Percentiles rank a stretch among this genome's conserved stretches.
These are phyloP conservation scores for Scytalidium lignicola DNA, from an alignment of 2,329 filamentous ascomycete species.

Conservation along the genomic window DNA sequence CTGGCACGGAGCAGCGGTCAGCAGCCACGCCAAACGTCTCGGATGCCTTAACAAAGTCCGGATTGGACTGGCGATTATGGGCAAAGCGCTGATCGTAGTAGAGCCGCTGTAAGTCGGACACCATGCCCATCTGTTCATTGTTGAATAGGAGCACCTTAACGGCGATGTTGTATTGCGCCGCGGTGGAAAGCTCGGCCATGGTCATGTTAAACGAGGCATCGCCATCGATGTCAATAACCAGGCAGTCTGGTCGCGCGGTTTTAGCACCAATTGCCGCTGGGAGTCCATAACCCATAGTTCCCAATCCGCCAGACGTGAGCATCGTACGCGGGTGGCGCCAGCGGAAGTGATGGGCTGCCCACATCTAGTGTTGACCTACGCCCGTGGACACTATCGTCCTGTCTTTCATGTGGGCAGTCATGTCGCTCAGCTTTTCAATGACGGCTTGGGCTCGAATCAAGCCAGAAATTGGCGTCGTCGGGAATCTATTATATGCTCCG, in stretches of 20 bases:
- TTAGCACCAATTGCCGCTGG: constrained; percentile 2
- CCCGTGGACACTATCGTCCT: background rate
- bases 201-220: constrained; percentile 2
- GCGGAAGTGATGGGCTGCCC: constrained; percentile 2
- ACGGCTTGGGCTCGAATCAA: background rate
- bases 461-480: background rate
- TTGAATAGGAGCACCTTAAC: constrained; percentile 1
- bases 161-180: background rate
- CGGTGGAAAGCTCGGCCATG: background rate
- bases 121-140: constrained; percentile 1
- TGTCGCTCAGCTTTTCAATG: background rate
- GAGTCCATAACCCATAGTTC: constrained; percentile 1
- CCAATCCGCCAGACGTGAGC: constrained; percentile 1
- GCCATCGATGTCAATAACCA: constrained; percentile 3
- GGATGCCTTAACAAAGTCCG: constrained; percentile 1
- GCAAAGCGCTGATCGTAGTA: constrained; percentile 1
- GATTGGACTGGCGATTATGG: background rate
- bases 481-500: constrained; percentile 63
- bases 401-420: background rate
- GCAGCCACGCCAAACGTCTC: background rate
- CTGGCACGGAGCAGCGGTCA: background rate
- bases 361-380: constrained; percentile 3
- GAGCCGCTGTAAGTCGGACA: background rate
- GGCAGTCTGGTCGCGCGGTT: background rate
- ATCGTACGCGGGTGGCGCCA: background rate